Percentiles rank a stretch among this genome's conserved stretches.
Evolutionary conservation across 2,329 filamentous ascomycete species (phyloP).

Genomic region (Cladosporium sp.): DNA sequence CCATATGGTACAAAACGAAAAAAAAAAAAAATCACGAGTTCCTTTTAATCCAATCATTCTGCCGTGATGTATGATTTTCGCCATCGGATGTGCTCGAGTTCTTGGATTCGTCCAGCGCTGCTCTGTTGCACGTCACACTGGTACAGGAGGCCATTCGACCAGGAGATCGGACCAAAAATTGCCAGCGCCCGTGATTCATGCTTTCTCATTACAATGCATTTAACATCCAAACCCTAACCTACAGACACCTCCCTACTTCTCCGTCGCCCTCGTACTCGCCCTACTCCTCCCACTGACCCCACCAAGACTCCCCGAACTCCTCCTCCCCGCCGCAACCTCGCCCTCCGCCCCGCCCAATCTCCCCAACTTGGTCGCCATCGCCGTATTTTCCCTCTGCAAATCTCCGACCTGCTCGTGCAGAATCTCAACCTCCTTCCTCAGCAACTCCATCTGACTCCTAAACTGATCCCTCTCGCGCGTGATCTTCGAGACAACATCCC

Average conservation of each 20-base stretch:
- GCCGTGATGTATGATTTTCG: too few species aligned
- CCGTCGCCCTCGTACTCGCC: constrained; percentile 1
- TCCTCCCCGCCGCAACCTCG: constrained; percentile 8
- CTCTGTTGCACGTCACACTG: too few species aligned
- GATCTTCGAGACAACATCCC: constrained; percentile 47
- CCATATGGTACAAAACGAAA: too few species aligned
- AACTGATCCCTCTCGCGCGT: constrained; percentile 52
- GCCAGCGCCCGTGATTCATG: neutral
- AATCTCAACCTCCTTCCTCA: constrained; percentile 52
- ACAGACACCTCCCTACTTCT: neutral
- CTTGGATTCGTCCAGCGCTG: too few species aligned
- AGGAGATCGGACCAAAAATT: too few species aligned
- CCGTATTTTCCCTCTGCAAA: constrained; percentile 60
- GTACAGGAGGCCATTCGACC: too few species aligned
- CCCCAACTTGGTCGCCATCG: constrained; percentile 44
- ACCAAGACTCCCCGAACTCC: constrained; percentile 3
- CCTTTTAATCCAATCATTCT: too few species aligned
- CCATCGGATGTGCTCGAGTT: too few species aligned
- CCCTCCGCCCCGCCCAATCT: constrained; percentile 22
- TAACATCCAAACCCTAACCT: neutral
- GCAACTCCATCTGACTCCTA: constrained; percentile 45
- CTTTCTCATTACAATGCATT: neutral
- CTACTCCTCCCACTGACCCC: constrained; percentile 5
- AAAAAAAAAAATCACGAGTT: too few species aligned
- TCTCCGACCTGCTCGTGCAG: constrained; percentile 54